phyloP scores from a whole-genome alignment of 768 basidiomycete species.

The Auricularia heimuer region DNA sequence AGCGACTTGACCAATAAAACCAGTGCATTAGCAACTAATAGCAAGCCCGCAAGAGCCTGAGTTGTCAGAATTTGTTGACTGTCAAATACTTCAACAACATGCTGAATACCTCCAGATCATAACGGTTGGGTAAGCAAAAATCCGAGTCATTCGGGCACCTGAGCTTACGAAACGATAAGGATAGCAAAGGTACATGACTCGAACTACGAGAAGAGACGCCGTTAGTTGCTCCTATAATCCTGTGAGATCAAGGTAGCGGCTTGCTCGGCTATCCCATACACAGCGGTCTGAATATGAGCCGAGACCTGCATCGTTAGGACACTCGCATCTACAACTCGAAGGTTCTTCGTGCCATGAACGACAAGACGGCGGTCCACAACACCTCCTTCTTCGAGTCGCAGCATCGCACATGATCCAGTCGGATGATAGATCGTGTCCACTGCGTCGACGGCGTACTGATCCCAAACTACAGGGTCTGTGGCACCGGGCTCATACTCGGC shows the following conservation, averaged over 20 bases:
- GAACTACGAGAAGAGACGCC: too few species aligned
- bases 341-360: constrained; percentile 15
- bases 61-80: too few species aligned
- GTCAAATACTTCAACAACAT: too few species aligned
- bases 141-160: too few species aligned
- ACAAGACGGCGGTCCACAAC: constrained; percentile 45
- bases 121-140: too few species aligned
- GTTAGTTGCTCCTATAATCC: too few species aligned
- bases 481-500: constrained; percentile 41
- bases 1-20: too few species aligned
- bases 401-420: constrained; percentile 45
- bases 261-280: constrained; percentile 40
- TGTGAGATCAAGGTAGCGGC: constrained; percentile 31
- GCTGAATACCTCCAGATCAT: too few species aligned
- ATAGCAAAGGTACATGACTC: too few species aligned
- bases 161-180: too few species aligned
- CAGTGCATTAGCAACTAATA: too few species aligned
- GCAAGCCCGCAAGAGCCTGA: too few species aligned
- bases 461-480: constrained; percentile 43
- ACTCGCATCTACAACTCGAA: constrained; percentile 15
- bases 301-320: constrained; percentile 26
- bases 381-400: constrained; percentile 40
- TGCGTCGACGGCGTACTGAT: constrained; percentile 28
- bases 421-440: constrained; percentile 41
- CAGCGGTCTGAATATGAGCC: constrained; percentile 26